Evolutionary conservation across 163 green algal species (phyloP).

Genomic region (Volvox carteri): DNA sequence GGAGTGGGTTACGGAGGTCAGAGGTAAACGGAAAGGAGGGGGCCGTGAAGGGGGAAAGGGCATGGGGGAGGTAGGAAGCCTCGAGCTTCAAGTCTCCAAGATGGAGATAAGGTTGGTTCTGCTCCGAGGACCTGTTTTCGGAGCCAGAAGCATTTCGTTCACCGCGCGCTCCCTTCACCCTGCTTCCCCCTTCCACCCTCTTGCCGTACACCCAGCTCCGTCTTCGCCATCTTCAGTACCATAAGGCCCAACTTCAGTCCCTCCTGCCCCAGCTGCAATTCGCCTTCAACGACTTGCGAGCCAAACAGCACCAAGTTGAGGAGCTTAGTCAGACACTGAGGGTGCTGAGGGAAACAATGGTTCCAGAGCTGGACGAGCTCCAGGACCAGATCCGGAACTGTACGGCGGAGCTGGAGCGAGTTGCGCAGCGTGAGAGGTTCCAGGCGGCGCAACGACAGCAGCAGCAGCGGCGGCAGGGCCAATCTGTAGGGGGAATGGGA

Average conservation of each 20-base stretch:
- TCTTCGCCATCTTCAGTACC: background rate
- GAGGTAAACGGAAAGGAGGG: background rate
- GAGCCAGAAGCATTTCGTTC: background rate
- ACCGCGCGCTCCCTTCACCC: background rate
- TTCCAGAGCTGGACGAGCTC: background rate
- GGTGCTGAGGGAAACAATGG: background rate
- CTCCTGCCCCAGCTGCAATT: background rate
- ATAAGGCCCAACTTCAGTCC: background rate
- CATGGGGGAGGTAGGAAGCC: background rate
- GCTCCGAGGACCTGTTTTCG: background rate
- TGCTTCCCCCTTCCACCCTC: background rate
- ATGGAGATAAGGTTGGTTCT: background rate
- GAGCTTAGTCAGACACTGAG: no score
- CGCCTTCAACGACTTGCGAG: background rate
- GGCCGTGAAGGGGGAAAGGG: background rate
- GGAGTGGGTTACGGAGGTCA: background rate
- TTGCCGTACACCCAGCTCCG: background rate
- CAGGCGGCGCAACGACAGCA: constrained; percentile 10
- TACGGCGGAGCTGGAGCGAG: background rate
- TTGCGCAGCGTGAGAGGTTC: background rate
- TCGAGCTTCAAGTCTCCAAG: background rate
- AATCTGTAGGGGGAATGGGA: background rate
- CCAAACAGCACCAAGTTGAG: background rate
- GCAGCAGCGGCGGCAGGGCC: background rate
- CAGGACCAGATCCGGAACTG: background rate